Evolutionary conservation across 305 asterid genomes (phyloP), one percentile per base, ranked within the genome.

Genomic region (Lippia alba): DNA sequence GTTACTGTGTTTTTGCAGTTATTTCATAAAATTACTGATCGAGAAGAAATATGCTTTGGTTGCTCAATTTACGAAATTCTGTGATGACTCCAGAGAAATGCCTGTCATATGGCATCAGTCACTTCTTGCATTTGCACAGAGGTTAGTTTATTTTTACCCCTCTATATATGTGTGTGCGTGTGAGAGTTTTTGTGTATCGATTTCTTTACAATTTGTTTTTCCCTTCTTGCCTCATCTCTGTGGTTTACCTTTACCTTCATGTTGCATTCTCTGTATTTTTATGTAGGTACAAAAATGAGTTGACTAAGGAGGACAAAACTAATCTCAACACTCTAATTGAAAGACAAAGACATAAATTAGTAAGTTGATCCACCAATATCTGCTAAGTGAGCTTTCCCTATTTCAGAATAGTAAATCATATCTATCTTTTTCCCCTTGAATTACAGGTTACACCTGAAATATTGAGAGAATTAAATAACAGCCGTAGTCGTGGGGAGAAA

Each of bases 31-130:
- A 86, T 66, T 87, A 71, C 79, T 94, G 55, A 78, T 91, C 41
- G 99, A 91, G 87, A 91, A 94, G 95, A 94, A 94, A 84, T 94
- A 91, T 51, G 95, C 97, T 20, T 84, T 94, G 89, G 96, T 88
- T 61, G 85, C 83, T 76, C 99, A 91, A 78, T 94, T 89, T 76
- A 82, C 87, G 99, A 88, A 44, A 79, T 91, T 88, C 83, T 74
- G 70, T 14, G 91, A 84, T 8, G 97, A 94, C 39, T 75, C 95
- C 16, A 88, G 95, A 74, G 72, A 80, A 79, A 94, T 94, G 99
- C 99, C 97, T 54, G 97, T 91, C 71, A 91, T 94, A 76, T 94
- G 99, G 97, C 99, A 94, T 74, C 96, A 86, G 73, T 94, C 97
- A 54, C 97, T 94, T 70, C 97, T 94, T 74, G 96, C 96, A 75